phyloP scores from a whole-genome alignment of 2,329 filamentous ascomycete genomes.

The Beauveria varroae region DNA sequence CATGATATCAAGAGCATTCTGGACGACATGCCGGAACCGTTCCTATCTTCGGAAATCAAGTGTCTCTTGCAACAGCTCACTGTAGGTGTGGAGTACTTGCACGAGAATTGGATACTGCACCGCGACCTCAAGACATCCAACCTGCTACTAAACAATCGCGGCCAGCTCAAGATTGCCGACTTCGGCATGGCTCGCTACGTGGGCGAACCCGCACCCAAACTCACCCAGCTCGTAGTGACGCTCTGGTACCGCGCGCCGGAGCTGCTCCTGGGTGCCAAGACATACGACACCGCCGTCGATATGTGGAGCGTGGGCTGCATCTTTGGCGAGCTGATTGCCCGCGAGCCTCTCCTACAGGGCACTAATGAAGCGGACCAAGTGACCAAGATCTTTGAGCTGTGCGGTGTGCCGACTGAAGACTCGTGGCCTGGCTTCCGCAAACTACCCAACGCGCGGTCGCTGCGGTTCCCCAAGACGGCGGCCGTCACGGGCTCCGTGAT shows the following conservation, averaged over 20 bases:
- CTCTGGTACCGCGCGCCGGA: slow-evolving; percentile 95
- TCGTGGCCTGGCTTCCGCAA: slow-evolving; percentile 82
- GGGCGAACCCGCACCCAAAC: slow-evolving; percentile 65
- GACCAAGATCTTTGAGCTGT: slow-evolving; percentile 79
- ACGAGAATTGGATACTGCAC: slow-evolving; percentile 84
- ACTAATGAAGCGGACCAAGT: slow-evolving; percentile 91
- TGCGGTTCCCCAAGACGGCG: slow-evolving; percentile 57
- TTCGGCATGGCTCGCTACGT: slow-evolving; percentile 96
- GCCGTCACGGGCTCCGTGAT: slow-evolving; percentile 44
- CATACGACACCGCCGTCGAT: slow-evolving; percentile 72
- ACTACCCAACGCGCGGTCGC: slow-evolving; percentile 74
- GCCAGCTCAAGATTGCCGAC: slow-evolving; percentile 90
- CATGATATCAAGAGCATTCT: slow-evolving; percentile 93
- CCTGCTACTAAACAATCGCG: slow-evolving; percentile 89
- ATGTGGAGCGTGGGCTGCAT: slow-evolving; percentile 97
- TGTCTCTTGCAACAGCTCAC: slow-evolving; percentile 78
- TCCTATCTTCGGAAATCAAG: slow-evolving; percentile 87
- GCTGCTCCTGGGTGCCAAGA: slow-evolving; percentile 70
- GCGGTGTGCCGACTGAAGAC: slow-evolving; percentile 75
- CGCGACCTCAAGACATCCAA: slow-evolving; percentile 92
- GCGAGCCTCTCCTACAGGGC: slow-evolving; percentile 77
- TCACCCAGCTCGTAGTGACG: slow-evolving; percentile 91
- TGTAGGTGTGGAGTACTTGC: slow-evolving; percentile 75
- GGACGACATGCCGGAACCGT: slow-evolving; percentile 90
- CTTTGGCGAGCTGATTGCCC: slow-evolving; percentile 81